phyloP scores from a whole-genome alignment of 768 basidiomycete genomes.

The Boletus pseudo-olivaceus region DNA sequence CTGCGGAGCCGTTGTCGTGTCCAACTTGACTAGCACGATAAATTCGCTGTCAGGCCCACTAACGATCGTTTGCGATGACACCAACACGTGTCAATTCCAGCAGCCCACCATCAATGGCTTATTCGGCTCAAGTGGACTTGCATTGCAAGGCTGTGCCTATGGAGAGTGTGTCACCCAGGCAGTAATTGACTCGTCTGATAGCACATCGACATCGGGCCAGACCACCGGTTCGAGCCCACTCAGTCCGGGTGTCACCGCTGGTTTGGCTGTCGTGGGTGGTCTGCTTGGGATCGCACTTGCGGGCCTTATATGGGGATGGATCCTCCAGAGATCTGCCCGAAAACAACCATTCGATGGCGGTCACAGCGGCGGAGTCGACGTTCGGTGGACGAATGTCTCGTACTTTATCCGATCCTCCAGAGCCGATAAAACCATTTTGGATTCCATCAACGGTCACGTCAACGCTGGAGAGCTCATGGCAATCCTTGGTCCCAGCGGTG shows the following conservation, averaged over 20 bases:
- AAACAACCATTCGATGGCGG: conserved; percentile 37
- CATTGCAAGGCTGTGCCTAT: conserved; percentile 68
- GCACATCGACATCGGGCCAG: conserved; percentile 31
- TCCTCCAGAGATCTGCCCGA: conserved; percentile 61
- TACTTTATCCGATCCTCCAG: conserved; percentile 51
- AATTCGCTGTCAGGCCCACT: conserved; percentile 63
- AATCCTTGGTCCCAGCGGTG: conserved; percentile 91
- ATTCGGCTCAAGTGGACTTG: conserved; percentile 74
- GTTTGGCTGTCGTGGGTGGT: conserved; percentile 77
- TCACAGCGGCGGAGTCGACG: conserved; percentile 50
- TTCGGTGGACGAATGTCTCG: conserved; percentile 66
- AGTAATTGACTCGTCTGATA: conserved; percentile 59
- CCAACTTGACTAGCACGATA: conserved; percentile 59
- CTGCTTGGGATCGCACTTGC: conserved; percentile 56
- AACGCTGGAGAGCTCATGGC: conserved; percentile 82
- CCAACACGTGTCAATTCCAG: conserved; percentile 71
- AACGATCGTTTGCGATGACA: conserved; percentile 61
- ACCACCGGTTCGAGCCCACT: conserved; percentile 43
- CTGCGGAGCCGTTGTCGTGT: conserved; percentile 54
- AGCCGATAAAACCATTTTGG: conserved; percentile 59
- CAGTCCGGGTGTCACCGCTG: conserved; percentile 84
- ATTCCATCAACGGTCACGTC: conserved; percentile 67
- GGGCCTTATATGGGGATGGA: conserved; percentile 60
- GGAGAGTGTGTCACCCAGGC: conserved; percentile 88
- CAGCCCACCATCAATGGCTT: conserved; percentile 61